Evolutionary conservation across 2,329 filamentous ascomycete genomes (phyloP).

Genomic region (Fusarium albosuccineum): DNA sequence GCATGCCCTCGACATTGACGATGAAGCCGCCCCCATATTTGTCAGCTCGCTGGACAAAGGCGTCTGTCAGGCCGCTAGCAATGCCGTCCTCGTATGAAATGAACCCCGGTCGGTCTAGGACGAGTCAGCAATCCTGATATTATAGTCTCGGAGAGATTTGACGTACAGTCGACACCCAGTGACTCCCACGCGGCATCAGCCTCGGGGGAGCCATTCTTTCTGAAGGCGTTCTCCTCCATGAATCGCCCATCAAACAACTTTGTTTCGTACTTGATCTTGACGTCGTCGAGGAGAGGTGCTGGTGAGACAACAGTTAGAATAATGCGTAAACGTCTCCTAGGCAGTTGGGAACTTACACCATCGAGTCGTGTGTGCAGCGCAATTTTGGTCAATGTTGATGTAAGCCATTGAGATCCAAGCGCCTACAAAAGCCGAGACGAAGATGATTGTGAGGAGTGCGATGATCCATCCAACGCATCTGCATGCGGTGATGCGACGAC

Average conservation of each 20-base stretch:
- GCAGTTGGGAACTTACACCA: slow-evolving; percentile 51
- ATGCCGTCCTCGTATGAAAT: slow-evolving; percentile 64
- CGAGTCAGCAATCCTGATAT: slow-evolving; percentile 9
- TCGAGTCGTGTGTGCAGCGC: slow-evolving; percentile 50
- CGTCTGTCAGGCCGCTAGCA: slow-evolving; percentile 62
- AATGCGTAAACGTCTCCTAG: accelerated
- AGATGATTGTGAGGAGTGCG: slow-evolving; percentile 12
- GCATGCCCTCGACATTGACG: slow-evolving; percentile 69
- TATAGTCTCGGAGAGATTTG: accelerated
- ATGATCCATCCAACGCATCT: slow-evolving; percentile 29
- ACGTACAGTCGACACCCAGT: slow-evolving; percentile 60
- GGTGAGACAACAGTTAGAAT: not conserved
- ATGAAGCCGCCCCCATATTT: slow-evolving; percentile 71
- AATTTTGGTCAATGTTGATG: slow-evolving; percentile 41
- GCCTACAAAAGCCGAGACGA: slow-evolving; percentile 34
- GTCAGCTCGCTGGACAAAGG: slow-evolving; percentile 67
- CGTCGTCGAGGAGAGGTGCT: slow-evolving; percentile 53
- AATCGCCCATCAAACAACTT: slow-evolving; percentile 69
- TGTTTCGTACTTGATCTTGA: slow-evolving; percentile 49
- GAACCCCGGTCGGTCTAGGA: slow-evolving; percentile 59
- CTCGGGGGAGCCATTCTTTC: slow-evolving; percentile 62
- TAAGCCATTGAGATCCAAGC: slow-evolving; percentile 41
- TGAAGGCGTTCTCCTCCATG: slow-evolving; percentile 65
- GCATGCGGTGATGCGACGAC: slow-evolving; percentile 28
- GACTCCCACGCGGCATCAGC: slow-evolving; percentile 69